Base-by-base conservation (phyloP, 495 filamentous ascomycete species). In the Neurospora tetrasperma region DNA sequence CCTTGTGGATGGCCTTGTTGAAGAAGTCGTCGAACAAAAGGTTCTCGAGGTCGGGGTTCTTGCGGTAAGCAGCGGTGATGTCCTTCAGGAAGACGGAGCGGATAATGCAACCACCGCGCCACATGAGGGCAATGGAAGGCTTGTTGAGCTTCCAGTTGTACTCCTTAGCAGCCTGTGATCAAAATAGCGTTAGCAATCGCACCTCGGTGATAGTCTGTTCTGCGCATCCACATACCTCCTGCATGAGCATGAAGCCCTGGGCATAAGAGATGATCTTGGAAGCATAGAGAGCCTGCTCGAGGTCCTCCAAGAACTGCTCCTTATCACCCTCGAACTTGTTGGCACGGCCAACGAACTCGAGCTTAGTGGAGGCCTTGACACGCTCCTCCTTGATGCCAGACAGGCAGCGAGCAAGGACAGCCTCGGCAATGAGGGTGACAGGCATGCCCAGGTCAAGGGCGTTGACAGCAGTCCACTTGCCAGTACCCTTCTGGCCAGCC, bases 231-330 rank as follows among this genome's bases (percentile, higher is more conserved):
- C 92, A 84, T 85, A 97, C 94, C 85, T 97, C 90, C 87, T 98
- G 96, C 88, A 99, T 98, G 80, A 99, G 89, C 96, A 99, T 99
- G 89, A 99, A 99, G 81, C 96, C 96, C 85, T 99, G 96, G 76
- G 95, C 93, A 81, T 99, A 99, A 44, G 96, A 99, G 84, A 99
- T 98, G 79, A 99, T 98, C 91, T 99, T 99, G 73, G 96, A 98
- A 72, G 96, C 96, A 79, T 99, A 99, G 72, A 99, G 90, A 73
- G 96, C 96, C 88, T 99, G 96, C 87, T 99, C 96, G 66, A 99
- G 91, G 84, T 99, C 93, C 74, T 93, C 93, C 78, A 99, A 87
- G 89, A 98, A 96, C 82, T 92, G 86, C 81, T 94, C 87, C 88
- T 92, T 94, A 89, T 97, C 89, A 79, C 94, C 96, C 59, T 89